Percentiles rank a stretch among this genome's conserved stretches.
Conservation (phyloP, 495 filamentous ascomycete species). For the Xylaria intraflava region DNA sequence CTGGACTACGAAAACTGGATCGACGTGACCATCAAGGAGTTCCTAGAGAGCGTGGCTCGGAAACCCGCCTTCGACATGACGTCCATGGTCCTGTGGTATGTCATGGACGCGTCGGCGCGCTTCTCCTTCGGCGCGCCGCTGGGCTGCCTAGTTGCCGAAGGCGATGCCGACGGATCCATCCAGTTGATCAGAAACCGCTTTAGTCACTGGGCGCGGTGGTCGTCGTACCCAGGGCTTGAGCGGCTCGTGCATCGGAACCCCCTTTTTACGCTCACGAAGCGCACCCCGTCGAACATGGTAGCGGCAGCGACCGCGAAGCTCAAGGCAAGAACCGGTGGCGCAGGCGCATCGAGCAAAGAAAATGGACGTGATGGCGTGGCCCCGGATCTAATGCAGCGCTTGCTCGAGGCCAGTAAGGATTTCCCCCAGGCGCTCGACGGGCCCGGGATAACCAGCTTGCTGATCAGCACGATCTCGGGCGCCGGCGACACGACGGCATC, state of each 20-base stretch:
- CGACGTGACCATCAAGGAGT: conserved; percentile 16
- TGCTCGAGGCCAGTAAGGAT: conserved; percentile 18
- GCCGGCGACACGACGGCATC: conserved; percentile 52
- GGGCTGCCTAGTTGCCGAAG: conserved; percentile 18
- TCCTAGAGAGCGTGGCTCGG: conserved; percentile 10
- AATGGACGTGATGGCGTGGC: background rate
- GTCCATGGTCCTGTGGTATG: conserved; percentile 18
- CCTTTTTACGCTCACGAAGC: conserved; percentile 11
- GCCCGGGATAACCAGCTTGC: conserved; percentile 30
- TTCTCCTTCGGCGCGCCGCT: conserved; percentile 21
- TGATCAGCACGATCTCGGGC: conserved; percentile 45
- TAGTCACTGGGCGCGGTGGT: conserved; percentile 24
- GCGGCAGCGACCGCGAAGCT: conserved; percentile 12
- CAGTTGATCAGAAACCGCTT: conserved; percentile 19
- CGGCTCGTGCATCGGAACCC: conserved; percentile 25
- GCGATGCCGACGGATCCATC: conserved; percentile 20
- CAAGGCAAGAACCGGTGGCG: conserved; percentile 1
- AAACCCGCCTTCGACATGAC: conserved; percentile 13
- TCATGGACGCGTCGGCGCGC: conserved; percentile 21
- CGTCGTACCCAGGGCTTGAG: conserved; percentile 19
- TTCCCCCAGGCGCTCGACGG: conserved; percentile 26
- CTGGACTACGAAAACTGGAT: conserved; percentile 22
- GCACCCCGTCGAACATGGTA: conserved; percentile 12
- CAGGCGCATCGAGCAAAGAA: background rate
- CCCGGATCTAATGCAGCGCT: conserved; percentile 19